These are phyloP conservation scores for Fusarium sp. DNA, from an alignment of 2,329 filamentous ascomycete genomes.

Conservation along the genomic window DNA sequence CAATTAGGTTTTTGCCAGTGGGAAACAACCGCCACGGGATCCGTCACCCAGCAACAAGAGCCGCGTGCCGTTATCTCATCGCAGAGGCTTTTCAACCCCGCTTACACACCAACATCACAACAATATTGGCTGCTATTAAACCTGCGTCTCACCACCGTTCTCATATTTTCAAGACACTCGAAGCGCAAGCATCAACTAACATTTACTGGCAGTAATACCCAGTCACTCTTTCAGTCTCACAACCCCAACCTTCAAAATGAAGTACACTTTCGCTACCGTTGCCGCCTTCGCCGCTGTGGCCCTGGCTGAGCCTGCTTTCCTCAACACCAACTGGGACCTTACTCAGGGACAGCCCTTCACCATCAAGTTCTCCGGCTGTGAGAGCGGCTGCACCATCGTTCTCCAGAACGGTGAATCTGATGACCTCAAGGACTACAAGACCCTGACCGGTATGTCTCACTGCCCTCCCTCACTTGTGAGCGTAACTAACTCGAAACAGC, in stretches of 20 bases:
- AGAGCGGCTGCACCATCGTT: conserved; percentile 53
- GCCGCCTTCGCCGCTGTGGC: conserved; percentile 50
- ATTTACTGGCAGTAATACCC: conserved; percentile 41
- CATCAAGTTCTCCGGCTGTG: conserved; percentile 53
- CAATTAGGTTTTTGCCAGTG: too few species aligned
- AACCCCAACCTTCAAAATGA: conserved; percentile 54
- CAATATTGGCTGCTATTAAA: conserved; percentile 16
- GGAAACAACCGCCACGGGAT: neutral
- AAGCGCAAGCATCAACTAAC: conserved; percentile 28
- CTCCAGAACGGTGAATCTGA: conserved; percentile 52
- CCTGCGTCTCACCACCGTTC: conserved; percentile 11
- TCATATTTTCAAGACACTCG: conserved; percentile 15
- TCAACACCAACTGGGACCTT: conserved; percentile 52
- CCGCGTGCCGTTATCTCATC: conserved; percentile 9
- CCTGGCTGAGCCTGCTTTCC: conserved; percentile 51
- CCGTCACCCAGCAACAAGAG: conserved; percentile 9
- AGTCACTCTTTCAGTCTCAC: conserved; percentile 48
- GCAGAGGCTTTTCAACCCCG: neutral
- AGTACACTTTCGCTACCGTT: conserved; percentile 53
- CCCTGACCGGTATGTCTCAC: conserved; percentile 51
- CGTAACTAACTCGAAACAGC: conserved; percentile 20
- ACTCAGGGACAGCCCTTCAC: conserved; percentile 52
- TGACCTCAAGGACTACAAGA: conserved; percentile 51
- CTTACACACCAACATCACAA: conserved; percentile 6
- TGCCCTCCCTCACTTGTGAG: too few species aligned